phyloP scores from a whole-genome alignment of 768 basidiomycete genomes.

The Grammothele lineata region DNA sequence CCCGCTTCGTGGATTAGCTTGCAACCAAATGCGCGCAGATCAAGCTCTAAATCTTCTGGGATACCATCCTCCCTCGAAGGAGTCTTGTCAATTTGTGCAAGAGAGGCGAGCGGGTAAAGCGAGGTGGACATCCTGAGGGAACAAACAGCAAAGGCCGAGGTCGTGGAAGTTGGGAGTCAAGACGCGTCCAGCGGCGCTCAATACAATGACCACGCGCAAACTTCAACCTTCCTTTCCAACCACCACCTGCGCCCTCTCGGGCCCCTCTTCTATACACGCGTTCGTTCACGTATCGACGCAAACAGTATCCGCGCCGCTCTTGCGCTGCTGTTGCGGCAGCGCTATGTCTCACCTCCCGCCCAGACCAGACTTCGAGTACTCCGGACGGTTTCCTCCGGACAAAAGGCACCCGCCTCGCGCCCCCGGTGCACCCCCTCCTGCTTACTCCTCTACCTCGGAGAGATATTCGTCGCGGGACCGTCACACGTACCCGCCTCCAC shows the following conservation, averaged over 20 bases:
- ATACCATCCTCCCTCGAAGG: slow-evolving; percentile 84
- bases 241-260: background rate
- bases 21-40: slow-evolving; percentile 86
- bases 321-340: too few species aligned
- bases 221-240: slow-evolving; percentile 1
- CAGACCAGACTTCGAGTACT: slow-evolving; percentile 28
- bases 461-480: slow-evolving; percentile 15
- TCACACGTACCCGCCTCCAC: slow-evolving; percentile 14
- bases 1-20: slow-evolving; percentile 96
- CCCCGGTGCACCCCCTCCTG: slow-evolving; percentile 11
- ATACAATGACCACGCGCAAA: slow-evolving; percentile 18
- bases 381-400: slow-evolving; percentile 22
- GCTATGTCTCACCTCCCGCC: slow-evolving; percentile 30
- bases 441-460: slow-evolving; percentile 7
- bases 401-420: slow-evolving; percentile 21
- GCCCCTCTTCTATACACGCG: too few species aligned
- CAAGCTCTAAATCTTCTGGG: slow-evolving; percentile 76
- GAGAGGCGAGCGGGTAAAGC: slow-evolving; percentile 80
- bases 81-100: slow-evolving; percentile 70
- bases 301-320: too few species aligned
- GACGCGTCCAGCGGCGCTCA: background rate
- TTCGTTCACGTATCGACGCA: too few species aligned
- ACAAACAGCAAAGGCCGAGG: too few species aligned
- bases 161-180: too few species aligned
- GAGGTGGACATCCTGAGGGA: slow-evolving; percentile 18